Base-by-base conservation (phyloP, 495 filamentous ascomycete species). In the Penicillium soppii region DNA sequence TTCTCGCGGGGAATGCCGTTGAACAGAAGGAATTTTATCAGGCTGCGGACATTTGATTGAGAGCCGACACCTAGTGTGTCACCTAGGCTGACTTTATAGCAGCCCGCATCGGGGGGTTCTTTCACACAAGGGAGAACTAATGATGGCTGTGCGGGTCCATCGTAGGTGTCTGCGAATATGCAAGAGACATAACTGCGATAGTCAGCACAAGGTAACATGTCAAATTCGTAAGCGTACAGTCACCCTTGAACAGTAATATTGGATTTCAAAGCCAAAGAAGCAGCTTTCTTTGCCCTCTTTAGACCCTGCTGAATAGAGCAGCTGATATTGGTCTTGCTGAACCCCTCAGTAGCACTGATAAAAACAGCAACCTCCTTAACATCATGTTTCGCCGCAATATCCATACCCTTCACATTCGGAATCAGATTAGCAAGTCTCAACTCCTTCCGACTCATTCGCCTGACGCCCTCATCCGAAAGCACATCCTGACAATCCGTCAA, bases 1-100 rank as follows among this genome's bases (percentile, higher is more conserved):
- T 43, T 54, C 0, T 43, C 23, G 1, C 60, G 36, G 0, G 75
- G 62, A 4, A 76, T 56, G 4, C 38, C 52, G 23, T 63, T 44
- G 7, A 42, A 41, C 4, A 53, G 41, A 4, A 76, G 52, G 42
- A 65, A 68, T 1, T 32, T 41, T 0, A 78, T 25, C 0, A 78
- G 54, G 10, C 17, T 52, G 16, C 56, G 54, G 7, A 71, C 67
- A 13, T 62, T 56, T 0, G 41, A 23, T 3, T 71, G 72, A 0
- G 66, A 65, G 1, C 75, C 75, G 0, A 69, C 58, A 4, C 75
- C 75, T 0, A 69, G 47, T 0, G 75, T 78, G 44, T 78, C 75
- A 7, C 73, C 73, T 1, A 76, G 63, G 19, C 72, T 72, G 23
- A 78, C 58, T 56, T 78, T 72, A 44, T 75, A 74, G 43, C 70